Conservation (phyloP, 2,329 filamentous ascomycete genomes). For the Aspergillus pseudoviridinutans region DNA sequence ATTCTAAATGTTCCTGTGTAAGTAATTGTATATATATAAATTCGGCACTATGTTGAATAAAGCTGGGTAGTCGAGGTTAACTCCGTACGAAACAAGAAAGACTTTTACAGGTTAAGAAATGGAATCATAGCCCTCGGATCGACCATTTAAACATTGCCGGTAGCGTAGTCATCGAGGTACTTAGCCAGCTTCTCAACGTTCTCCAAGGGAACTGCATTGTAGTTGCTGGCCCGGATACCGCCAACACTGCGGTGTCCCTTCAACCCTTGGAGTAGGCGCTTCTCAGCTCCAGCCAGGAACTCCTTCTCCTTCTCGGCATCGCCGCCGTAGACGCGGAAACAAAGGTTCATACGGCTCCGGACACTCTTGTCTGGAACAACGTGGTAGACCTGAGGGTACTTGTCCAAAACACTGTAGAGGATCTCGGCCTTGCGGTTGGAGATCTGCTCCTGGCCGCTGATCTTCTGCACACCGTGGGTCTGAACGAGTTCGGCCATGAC, state of each 20-base stretch:
- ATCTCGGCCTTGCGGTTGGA: conserved; percentile 69
- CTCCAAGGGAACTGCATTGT: conserved; percentile 69
- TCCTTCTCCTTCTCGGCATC: conserved; percentile 69
- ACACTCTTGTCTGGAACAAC: conserved; percentile 72
- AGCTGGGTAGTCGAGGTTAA: neutral
- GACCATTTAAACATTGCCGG: neutral
- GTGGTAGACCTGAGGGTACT: conserved; percentile 66
- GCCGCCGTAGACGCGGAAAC: conserved; percentile 70
- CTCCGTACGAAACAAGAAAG: neutral
- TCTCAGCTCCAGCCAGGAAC: conserved; percentile 71
- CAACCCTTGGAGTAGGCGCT: conserved; percentile 67
- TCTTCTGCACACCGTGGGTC: conserved; percentile 61
- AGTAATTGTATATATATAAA: neutral
- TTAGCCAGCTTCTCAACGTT: conserved; percentile 40
- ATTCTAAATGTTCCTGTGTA: neutral
- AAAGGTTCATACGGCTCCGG: conserved; percentile 91
- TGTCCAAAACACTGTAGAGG: conserved; percentile 75
- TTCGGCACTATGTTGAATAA: conserved; percentile 3
- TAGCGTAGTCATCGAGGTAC: conserved; percentile 53
- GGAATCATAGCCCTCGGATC: neutral
- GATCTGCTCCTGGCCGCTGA: conserved; percentile 71
- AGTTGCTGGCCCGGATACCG: conserved; percentile 82
- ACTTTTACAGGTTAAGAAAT: neutral
- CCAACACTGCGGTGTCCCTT: conserved; percentile 87
- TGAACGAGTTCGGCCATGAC: conserved; percentile 73